These are phyloP conservation scores for Colletotrichum falcatum DNA, from an alignment of 2,329 filamentous ascomycete species.

Conservation along the genomic window DNA sequence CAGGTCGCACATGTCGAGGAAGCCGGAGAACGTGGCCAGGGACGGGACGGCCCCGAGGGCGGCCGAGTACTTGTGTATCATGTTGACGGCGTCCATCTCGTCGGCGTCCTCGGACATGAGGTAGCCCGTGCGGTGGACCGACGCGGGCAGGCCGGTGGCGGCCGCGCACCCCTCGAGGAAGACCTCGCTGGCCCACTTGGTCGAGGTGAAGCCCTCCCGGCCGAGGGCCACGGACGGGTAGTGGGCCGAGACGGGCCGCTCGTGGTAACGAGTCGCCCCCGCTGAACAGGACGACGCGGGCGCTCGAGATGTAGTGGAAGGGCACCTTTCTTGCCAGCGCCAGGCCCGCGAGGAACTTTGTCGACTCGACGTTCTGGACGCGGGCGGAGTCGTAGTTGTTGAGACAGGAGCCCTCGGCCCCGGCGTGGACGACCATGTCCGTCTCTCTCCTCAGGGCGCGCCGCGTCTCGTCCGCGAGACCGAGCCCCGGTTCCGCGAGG, in stretches of 20 bases:
- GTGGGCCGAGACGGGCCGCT: constrained; percentile 41
- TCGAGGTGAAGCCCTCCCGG: constrained; percentile 49
- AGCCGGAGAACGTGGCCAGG: constrained; percentile 15
- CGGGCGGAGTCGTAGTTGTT: constrained; percentile 49
- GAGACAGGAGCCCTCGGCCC: constrained; percentile 51
- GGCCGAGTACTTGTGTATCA: constrained; percentile 26
- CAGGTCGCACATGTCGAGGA: constrained; percentile 22
- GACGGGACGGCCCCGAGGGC: constrained; percentile 13
- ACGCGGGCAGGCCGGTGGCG: constrained; percentile 42
- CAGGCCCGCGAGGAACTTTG: constrained; percentile 46
- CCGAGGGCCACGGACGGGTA: constrained; percentile 47
- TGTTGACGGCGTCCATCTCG: constrained; percentile 29
- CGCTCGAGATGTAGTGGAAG: constrained; percentile 55
- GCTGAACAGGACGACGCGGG: constrained; percentile 39
- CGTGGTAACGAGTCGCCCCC: constrained; percentile 29
- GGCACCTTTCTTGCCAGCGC: constrained; percentile 38
- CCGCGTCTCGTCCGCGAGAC: constrained; percentile 47
- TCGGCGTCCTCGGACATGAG: constrained; percentile 38
- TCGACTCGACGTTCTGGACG: constrained; percentile 48
- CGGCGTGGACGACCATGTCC: constrained; percentile 64
- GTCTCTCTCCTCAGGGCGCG: constrained; percentile 33
- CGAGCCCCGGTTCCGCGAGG: constrained; percentile 51
- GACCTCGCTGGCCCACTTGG: constrained; percentile 52
- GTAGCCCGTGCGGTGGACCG: constrained; percentile 46
- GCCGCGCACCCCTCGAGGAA: constrained; percentile 46